phyloP scores from a whole-genome alignment of 331 rosid species.

The Stylosanthes scabra region DNA sequence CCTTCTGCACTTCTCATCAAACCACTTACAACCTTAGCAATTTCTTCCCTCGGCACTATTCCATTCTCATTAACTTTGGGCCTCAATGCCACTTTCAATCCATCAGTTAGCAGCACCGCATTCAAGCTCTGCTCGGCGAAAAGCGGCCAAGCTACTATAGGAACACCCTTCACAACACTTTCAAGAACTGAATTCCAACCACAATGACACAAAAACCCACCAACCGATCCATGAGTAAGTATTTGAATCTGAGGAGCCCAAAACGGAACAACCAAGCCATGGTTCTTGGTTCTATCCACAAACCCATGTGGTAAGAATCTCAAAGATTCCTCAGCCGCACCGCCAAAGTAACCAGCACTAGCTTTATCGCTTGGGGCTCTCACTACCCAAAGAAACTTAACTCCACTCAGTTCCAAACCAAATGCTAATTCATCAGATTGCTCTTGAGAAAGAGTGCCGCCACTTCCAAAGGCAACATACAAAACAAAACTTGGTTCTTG shows the following conservation, averaged over 20 bases:
- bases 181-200: constrained; percentile 55
- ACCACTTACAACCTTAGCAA: constrained; percentile 25
- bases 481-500: constrained; percentile 38
- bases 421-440: constrained; percentile 47
- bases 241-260: constrained; percentile 53
- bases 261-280: constrained; percentile 42
- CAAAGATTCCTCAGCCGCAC: constrained; percentile 28
- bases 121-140: constrained; percentile 48
- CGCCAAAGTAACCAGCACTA: constrained; percentile 22
- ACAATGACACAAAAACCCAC: constrained; percentile 49
- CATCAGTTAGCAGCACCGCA: constrained; percentile 32
- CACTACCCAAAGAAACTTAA: constrained; percentile 45
- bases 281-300: constrained; percentile 43
- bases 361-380: constrained; percentile 32
- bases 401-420: constrained; percentile 45
- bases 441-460: constrained; percentile 45
- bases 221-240: constrained; percentile 42
- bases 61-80: constrained; percentile 25
- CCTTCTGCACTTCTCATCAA: constrained; percentile 36
- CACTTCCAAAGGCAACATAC: constrained; percentile 51
- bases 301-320: constrained; percentile 41
- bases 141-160: constrained; percentile 45
- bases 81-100: constrained; percentile 46
- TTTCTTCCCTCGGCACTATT: constrained; percentile 33
- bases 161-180: constrained; percentile 40